These are phyloP conservation scores for Ceratobasidium sp. DNA, from an alignment of 1,284 basidiomycete species.

Conservation along the genomic window DNA sequence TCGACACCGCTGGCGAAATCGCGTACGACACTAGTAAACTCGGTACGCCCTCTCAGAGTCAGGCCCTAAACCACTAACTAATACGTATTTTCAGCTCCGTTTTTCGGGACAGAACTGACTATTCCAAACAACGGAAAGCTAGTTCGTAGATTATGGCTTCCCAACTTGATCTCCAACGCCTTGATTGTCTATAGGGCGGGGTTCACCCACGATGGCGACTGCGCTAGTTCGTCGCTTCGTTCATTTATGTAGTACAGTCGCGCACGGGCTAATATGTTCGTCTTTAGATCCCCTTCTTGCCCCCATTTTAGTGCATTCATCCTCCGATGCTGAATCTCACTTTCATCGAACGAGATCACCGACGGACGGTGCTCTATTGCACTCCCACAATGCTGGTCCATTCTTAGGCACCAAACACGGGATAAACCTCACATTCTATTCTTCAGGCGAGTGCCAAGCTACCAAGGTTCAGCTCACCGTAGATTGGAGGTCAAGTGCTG, in stretches of 20 bases:
- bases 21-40: conserved; percentile 56
- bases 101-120: conserved; percentile 49
- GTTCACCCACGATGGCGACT: conserved; percentile 50
- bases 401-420: conserved; percentile 59
- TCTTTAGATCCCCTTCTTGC: conserved; percentile 62
- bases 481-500: conserved; percentile 75
- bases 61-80: not conserved
- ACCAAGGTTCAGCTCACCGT: conserved; percentile 63
- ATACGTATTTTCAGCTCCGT: conserved; percentile 48
- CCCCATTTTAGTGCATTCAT: conserved; percentile 68
- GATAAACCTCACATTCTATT: conserved; percentile 65
- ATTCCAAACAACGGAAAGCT: conserved; percentile 57
- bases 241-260: not conserved
- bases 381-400: conserved; percentile 77
- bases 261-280: conserved; percentile 47
- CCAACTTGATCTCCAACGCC: conserved; percentile 65
- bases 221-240: conserved; percentile 48
- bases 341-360: conserved; percentile 62
- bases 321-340: conserved; percentile 70
- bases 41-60: conserved; percentile 58
- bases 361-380: conserved; percentile 64
- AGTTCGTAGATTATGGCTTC: conserved; percentile 56
- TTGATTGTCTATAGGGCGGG: conserved; percentile 71
- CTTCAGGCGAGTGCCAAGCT: conserved; percentile 63
- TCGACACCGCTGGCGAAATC: conserved; percentile 51